Percentiles rank a stretch among this genome's conserved stretches.
Conservation (phyloP, 371 early-diverging fungal species). For the Mucor saturninus region DNA sequence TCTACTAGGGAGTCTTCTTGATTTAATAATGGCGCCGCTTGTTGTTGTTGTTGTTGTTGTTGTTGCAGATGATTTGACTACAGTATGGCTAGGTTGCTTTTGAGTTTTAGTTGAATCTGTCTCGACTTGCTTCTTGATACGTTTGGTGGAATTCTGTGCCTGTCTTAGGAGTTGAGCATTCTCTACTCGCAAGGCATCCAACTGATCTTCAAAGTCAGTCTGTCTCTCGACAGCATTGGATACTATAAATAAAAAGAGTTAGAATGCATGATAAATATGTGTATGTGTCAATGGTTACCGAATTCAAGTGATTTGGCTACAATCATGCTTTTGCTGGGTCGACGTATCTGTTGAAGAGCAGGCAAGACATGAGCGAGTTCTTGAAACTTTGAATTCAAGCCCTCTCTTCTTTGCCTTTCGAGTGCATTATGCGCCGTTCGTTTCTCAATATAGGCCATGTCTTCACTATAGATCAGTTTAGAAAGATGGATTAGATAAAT, state of each 20-base stretch:
- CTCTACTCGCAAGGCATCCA: slow-evolving; percentile 34
- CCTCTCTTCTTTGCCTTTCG: slow-evolving; percentile 81
- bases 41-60: too few relatives aligned
- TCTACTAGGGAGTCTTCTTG: slow-evolving; percentile 5
- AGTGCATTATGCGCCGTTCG: slow-evolving; percentile 82
- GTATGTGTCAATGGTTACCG: slow-evolving; percentile 32
- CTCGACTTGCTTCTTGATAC: slow-evolving; percentile 9
- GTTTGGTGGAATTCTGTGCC: slow-evolving; percentile 21
- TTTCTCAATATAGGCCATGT: slow-evolving; percentile 45
- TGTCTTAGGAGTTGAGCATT: slow-evolving; percentile 40
- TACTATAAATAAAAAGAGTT: slow-evolving; percentile 20
- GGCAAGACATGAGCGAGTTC: slow-evolving; percentile 80
- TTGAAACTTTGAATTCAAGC: slow-evolving; percentile 75
- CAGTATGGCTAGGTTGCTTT: not conserved
- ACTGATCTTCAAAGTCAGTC: slow-evolving; percentile 28
- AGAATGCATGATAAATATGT: not conserved
- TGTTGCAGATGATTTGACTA: not conserved
- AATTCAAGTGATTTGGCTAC: slow-evolving; percentile 76
- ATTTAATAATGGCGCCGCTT: not conserved
- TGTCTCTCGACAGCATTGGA: slow-evolving; percentile 31
- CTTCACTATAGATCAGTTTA: slow-evolving; percentile 2
- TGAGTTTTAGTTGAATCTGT: not conserved
- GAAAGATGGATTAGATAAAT: not conserved
- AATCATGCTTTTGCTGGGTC: slow-evolving; percentile 81
- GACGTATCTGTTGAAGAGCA: slow-evolving; percentile 71